Evolutionary conservation across 129 eudicot genomes (phyloP).

Genomic region (Arctium lappa): DNA sequence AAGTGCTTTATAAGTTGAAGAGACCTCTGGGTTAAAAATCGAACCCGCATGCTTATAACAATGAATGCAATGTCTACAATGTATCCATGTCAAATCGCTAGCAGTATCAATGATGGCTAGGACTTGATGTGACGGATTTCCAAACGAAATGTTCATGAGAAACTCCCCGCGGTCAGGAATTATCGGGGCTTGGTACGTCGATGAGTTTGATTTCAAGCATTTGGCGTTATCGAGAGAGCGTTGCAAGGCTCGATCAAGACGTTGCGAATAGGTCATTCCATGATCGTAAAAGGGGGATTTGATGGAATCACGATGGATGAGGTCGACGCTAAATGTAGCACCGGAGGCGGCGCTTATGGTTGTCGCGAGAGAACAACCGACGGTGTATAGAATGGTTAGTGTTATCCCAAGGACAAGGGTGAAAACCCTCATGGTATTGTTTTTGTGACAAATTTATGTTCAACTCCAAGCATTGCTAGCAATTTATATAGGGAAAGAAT

Average conservation of each 20-base stretch:
- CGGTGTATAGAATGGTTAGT: conserved; percentile 1
- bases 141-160: conserved; percentile 30
- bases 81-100: conserved; percentile 42
- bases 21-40: conserved; percentile 26
- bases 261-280: conserved; percentile 19
- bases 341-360: background rate
- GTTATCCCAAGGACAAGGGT: conserved; percentile 18
- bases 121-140: conserved; percentile 27
- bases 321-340: conserved; percentile 22
- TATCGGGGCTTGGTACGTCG: conserved; percentile 18
- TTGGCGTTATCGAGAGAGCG: conserved; percentile 29
- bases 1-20: conserved; percentile 24
- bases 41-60: conserved; percentile 28
- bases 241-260: conserved; percentile 18
- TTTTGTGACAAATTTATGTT: conserved; percentile 11
- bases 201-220: background rate
- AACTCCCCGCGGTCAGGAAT: conserved; percentile 35
- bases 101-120: conserved; percentile 32
- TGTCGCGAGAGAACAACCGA: background rate
- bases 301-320: conserved; percentile 36
- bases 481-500: background rate
- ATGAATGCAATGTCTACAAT: conserved; percentile 28
- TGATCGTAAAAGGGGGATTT: conserved; percentile 33
- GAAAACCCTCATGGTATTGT: conserved; percentile 10
- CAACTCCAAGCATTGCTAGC: background rate